These are phyloP conservation scores for Alternaria solani DNA, from an alignment of 2,329 filamentous ascomycete species.

Conservation along the genomic window DNA sequence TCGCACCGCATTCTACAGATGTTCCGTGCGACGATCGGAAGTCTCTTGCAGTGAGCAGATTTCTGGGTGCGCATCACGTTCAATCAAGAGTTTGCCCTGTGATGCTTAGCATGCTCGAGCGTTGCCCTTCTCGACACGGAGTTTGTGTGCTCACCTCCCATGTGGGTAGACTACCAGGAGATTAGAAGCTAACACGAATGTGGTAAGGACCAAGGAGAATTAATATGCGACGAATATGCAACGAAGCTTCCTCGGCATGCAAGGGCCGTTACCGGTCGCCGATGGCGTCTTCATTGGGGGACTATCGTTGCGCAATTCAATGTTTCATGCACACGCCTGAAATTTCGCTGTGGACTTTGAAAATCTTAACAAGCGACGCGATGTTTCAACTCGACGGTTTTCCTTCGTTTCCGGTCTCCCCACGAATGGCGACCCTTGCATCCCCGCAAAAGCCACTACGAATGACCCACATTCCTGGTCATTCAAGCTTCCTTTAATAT, in stretches of 20 bases:
- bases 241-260: conserved; percentile 6
- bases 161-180: conserved; percentile 20
- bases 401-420: conserved; percentile 11
- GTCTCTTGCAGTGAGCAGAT: background rate
- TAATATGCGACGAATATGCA: conserved; percentile 28
- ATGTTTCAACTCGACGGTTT: conserved; percentile 2
- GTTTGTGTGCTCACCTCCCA: conserved; percentile 9
- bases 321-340: conserved; percentile 7
- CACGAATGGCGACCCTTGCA: conserved; percentile 26
- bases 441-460: conserved; percentile 22
- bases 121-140: conserved; percentile 21
- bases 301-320: background rate
- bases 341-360: conserved; percentile 2
- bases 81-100: conserved; percentile 12
- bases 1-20: background rate
- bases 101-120: conserved; percentile 11
- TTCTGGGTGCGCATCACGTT: background rate
- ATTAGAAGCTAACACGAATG: conserved; percentile 15
- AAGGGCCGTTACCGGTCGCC: background rate
- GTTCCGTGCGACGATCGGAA: background rate
- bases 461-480: conserved; percentile 18
- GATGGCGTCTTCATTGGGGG: conserved; percentile 4
- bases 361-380: background rate
- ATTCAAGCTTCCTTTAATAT: conserved; percentile 31
- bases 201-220: conserved; percentile 15